Conservation (phyloP, 1,284 basidiomycete genomes). For the Takashimella koratensis region DNA sequence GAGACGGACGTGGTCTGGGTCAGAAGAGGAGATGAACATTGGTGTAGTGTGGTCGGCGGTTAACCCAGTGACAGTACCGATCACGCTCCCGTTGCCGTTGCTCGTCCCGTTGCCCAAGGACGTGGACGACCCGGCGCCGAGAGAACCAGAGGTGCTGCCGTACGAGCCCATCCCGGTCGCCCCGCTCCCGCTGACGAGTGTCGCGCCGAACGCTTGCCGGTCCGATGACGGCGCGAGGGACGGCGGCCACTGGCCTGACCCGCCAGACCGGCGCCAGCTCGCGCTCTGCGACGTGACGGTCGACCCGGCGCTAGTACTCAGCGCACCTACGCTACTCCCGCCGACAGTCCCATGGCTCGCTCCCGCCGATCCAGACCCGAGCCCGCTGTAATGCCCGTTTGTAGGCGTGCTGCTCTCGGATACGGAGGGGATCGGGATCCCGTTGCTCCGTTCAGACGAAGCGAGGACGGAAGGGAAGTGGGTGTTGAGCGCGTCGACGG, state of each 20-base stretch:
- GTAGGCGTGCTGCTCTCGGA: neutral
- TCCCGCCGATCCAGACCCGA: too few species aligned
- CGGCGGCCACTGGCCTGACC: neutral
- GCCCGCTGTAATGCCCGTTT: neutral
- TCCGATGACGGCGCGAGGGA: neutral
- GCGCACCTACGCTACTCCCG: too few species aligned
- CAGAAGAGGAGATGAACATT: slow-evolving; percentile 23
- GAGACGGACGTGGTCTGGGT: slow-evolving; percentile 38
- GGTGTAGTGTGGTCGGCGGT: slow-evolving; percentile 21
- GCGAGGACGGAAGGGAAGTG: slow-evolving; percentile 39
- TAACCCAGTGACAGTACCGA: neutral
- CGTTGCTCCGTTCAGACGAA: neutral
- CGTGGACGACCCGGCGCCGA: neutral
- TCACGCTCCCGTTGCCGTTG: neutral
- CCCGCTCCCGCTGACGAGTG: neutral
- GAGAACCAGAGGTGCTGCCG: neutral
- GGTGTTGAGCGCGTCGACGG: slow-evolving; percentile 32
- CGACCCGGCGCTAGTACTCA: too few species aligned
- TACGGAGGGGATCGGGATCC: neutral
- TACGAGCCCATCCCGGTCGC: neutral
- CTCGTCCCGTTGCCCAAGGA: neutral
- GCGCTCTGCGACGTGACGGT: too few species aligned
- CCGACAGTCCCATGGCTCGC: too few species aligned
- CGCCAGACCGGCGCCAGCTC: too few species aligned
- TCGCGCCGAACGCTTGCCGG: neutral